A percentile compares a stretch with the other conserved stretches of the same genome.
phyloP scores from a whole-genome alignment of 805 yeast species.

The Kodamaea neixiangensis region DNA sequence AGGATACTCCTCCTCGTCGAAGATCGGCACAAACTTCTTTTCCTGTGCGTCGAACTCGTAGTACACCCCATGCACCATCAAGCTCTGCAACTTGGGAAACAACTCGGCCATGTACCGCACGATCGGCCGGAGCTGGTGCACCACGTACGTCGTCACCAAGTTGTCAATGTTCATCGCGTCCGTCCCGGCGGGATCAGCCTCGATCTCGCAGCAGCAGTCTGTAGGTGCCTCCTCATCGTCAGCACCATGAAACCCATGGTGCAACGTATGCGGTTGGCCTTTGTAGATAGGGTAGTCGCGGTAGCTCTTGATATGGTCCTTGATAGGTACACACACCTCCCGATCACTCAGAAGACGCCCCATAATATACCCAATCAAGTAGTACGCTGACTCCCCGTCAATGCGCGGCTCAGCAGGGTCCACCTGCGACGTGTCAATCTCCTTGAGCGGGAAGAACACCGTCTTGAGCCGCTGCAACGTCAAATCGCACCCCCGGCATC shows the following conservation, averaged over 20 bases:
- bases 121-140: slow-evolving; percentile 38
- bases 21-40: slow-evolving; percentile 24
- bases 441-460: slow-evolving; percentile 24
- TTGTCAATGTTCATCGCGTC: slow-evolving; percentile 28
- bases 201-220: slow-evolving; percentile 26
- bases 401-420: slow-evolving; percentile 16
- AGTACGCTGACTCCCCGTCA: slow-evolving; percentile 31
- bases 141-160: slow-evolving; percentile 34
- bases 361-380: slow-evolving; percentile 34
- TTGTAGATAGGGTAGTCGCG: slow-evolving; percentile 33
- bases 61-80: slow-evolving; percentile 39
- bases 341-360: slow-evolving; percentile 38
- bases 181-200: slow-evolving; percentile 26
- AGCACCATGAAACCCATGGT: slow-evolving; percentile 28
- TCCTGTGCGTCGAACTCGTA: slow-evolving; percentile 19
- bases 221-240: slow-evolving; percentile 3
- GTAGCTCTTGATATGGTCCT: slow-evolving; percentile 24
- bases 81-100: slow-evolving; percentile 26
- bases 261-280: slow-evolving; percentile 38
- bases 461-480: slow-evolving; percentile 25
- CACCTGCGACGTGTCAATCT: slow-evolving; percentile 10
- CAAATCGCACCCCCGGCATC: slow-evolving; percentile 36
- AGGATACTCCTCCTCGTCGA: slow-evolving; percentile 31
- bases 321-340: slow-evolving; percentile 38
- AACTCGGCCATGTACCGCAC: slow-evolving; percentile 25